phyloP scores from a whole-genome alignment of 805 yeast species.

The Kazachstania taianensis region DNA sequence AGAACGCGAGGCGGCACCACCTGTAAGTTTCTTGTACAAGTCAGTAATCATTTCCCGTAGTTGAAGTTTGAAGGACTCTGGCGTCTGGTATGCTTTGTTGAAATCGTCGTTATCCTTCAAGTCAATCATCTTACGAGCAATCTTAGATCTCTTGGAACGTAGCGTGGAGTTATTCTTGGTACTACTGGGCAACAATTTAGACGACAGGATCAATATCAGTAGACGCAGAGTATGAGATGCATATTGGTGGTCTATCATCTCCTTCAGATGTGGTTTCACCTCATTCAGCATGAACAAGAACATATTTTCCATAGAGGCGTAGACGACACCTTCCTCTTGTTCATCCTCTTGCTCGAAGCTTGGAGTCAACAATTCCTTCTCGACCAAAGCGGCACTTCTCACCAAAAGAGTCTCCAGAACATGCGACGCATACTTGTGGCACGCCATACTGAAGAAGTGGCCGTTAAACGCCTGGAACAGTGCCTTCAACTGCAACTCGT shows the following conservation, averaged over 20 bases:
- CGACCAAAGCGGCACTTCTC: slow-evolving; percentile 62
- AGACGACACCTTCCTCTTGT: slow-evolving; percentile 29
- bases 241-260: slow-evolving; percentile 65
- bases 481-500: slow-evolving; percentile 52
- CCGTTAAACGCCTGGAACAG: slow-evolving; percentile 60
- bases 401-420: slow-evolving; percentile 80
- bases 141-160: slow-evolving; percentile 74
- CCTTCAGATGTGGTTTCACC: slow-evolving; percentile 45
- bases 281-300: slow-evolving; percentile 59
- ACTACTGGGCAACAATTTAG: slow-evolving; percentile 67
- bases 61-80: slow-evolving; percentile 55
- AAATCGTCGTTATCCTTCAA: slow-evolving; percentile 70
- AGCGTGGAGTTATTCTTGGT: slow-evolving; percentile 58
- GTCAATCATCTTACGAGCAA: slow-evolving; percentile 89
- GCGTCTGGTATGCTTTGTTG: slow-evolving; percentile 56
- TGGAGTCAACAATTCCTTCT: slow-evolving; percentile 53
- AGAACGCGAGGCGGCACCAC: slow-evolving; percentile 22
- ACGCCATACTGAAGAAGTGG: slow-evolving; percentile 65
- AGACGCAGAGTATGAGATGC: slow-evolving; percentile 83
- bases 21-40: slow-evolving; percentile 29
- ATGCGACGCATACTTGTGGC: slow-evolving; percentile 89
- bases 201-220: slow-evolving; percentile 60
- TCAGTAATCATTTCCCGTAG: slow-evolving; percentile 40
- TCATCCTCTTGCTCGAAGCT: slow-evolving; percentile 28
- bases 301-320: slow-evolving; percentile 53